A percentile compares a stretch with the other conserved stretches of the same genome.
These are phyloP conservation scores for Ulvella scutata DNA, from an alignment of 139 green algal genomes.

Conservation along the genomic window DNA sequence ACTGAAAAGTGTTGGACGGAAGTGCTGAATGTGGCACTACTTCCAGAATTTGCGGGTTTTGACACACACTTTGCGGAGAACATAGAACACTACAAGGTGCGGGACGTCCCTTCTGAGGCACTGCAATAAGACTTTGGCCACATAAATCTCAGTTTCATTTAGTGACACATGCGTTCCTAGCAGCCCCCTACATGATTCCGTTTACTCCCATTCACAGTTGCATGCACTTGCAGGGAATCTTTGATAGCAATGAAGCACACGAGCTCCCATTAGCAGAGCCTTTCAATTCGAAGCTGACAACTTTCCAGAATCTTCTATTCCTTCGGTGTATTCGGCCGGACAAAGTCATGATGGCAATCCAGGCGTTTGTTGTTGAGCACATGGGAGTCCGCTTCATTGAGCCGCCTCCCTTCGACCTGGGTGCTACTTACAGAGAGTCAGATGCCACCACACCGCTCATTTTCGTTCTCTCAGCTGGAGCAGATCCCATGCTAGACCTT, in stretches of 20 bases:
- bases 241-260: conserved; percentile 62
- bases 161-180: no score
- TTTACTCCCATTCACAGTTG: no score
- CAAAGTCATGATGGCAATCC: conserved; percentile 42
- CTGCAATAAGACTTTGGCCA: no score
- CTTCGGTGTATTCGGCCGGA: conserved; percentile 56
- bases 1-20: conserved; percentile 67
- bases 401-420: conserved; percentile 61
- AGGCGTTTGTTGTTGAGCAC: conserved; percentile 39
- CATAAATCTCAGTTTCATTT: no score
- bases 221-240: conserved; percentile 32
- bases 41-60: conserved; percentile 40
- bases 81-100: conserved; percentile 32
- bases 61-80: conserved; percentile 25
- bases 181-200: no score
- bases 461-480: conserved; percentile 57
- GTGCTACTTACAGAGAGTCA: conserved; percentile 40
- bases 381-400: conserved; percentile 57
- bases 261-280: conserved; percentile 26
- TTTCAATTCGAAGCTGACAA: conserved; percentile 32
- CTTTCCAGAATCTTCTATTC: conserved; percentile 47
- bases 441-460: conserved; percentile 47
- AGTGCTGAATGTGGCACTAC: conserved; percentile 40
- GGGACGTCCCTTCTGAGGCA: no score
- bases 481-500: conserved; percentile 69